Conservation (phyloP, 208 protist species). For the Trichomonas tenax region DNA sequence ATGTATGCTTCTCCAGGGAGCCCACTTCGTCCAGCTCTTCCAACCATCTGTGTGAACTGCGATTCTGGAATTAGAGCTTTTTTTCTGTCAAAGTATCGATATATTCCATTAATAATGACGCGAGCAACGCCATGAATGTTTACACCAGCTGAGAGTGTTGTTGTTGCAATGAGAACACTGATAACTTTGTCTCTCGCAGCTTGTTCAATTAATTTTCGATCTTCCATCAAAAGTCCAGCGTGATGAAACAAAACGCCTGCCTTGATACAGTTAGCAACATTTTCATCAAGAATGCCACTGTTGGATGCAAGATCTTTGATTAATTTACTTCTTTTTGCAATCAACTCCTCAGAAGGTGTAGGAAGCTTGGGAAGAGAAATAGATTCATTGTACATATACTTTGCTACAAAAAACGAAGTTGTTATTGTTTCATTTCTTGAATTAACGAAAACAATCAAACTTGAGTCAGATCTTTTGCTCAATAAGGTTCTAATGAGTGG, state of each 20-base stretch:
- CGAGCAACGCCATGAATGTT: conserved; percentile 1
- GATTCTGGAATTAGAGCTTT: background rate
- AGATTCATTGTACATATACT: background rate
- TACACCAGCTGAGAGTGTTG: background rate
- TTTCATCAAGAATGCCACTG: background rate
- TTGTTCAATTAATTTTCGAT: background rate
- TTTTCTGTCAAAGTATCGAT: background rate
- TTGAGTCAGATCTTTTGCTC: background rate
- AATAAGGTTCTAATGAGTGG: background rate
- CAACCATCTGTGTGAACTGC: conserved; percentile 12
- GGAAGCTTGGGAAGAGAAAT: background rate
- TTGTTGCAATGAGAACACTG: background rate
- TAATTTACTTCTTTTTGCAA: background rate
- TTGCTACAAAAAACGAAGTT: background rate
- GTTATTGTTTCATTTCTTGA: background rate
- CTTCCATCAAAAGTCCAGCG: background rate
- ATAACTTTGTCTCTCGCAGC: background rate
- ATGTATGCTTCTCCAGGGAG: background rate
- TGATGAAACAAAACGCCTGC: background rate
- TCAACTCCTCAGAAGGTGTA: background rate
- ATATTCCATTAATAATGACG: background rate
- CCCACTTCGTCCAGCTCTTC: background rate
- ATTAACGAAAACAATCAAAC: background rate
- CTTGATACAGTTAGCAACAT: background rate
- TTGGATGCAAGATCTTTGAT: background rate